Conservation (phyloP, 2,329 filamentous ascomycete species). For the Cordyceps cicadae region DNA sequence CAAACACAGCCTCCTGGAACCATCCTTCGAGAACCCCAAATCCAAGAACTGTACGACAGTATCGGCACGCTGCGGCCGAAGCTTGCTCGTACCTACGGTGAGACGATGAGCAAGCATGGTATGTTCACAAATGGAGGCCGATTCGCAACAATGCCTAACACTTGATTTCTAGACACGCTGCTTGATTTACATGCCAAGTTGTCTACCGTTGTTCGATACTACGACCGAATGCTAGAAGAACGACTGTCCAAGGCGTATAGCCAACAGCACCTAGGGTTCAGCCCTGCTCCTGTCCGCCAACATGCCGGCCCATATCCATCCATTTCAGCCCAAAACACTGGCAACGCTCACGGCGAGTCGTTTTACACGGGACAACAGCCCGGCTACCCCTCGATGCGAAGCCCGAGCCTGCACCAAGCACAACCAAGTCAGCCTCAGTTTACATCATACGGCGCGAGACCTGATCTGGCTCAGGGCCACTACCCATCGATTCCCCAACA, state of each 20-base stretch:
- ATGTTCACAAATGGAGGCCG: conserved; percentile 24
- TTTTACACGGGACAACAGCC: conserved; percentile 67
- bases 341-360: conserved; percentile 54
- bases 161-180: conserved; percentile 59
- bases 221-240: conserved; percentile 96
- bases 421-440: conserved; percentile 35
- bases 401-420: conserved; percentile 26
- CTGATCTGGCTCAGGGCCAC: conserved; percentile 32
- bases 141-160: neutral
- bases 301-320: conserved; percentile 62
- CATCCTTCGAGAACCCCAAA: conserved; percentile 92
- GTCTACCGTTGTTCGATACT: conserved; percentile 92
- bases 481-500: conserved; percentile 36
- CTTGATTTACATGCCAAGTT: conserved; percentile 92
- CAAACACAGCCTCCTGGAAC: conserved; percentile 94
- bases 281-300: conserved; percentile 42
- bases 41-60: conserved; percentile 95
- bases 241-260: conserved; percentile 86
- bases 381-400: conserved; percentile 46
- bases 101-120: conserved; percentile 99
- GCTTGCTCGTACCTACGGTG: conserved; percentile 87
- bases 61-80: conserved; percentile 92
- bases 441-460: conserved; percentile 33
- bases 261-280: conserved; percentile 65
- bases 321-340: conserved; percentile 47